A percentile compares a stretch with the other conserved stretches of the same genome.
Evolutionary conservation across 139 green algal species (phyloP).

Genomic region (Raphidocelis subcapitata): DNA sequence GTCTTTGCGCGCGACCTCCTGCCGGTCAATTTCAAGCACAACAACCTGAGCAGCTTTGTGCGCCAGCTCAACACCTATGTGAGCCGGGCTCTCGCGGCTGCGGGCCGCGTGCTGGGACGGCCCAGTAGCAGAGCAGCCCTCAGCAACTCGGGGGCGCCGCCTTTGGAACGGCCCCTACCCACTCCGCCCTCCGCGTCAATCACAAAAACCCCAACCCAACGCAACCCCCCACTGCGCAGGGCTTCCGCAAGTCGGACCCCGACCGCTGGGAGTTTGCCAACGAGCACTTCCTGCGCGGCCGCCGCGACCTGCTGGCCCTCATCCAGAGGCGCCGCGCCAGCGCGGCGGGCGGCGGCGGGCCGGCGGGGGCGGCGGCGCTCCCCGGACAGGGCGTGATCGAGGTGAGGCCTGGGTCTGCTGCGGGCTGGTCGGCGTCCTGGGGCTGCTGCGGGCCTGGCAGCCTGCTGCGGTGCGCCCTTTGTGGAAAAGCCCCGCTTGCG

Average conservation of each 20-base stretch:
- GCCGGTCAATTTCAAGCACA: conserved; percentile 96
- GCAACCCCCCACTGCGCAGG: conserved; percentile 40
- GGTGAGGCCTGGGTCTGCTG: conserved; percentile 15
- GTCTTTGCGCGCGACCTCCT: conserved; percentile 92
- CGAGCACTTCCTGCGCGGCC: conserved; percentile 81
- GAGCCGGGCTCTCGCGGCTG: conserved; percentile 12
- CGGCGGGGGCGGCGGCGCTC: conserved; percentile 8
- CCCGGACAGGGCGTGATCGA: conserved; percentile 32
- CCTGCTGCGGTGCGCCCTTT: too few species aligned
- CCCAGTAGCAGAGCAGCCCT: too few species aligned
- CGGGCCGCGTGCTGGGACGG: too few species aligned
- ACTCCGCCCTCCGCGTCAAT: too few species aligned
- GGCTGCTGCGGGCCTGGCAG: background rate
- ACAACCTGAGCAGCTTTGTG: conserved; percentile 96
- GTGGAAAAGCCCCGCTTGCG: too few species aligned
- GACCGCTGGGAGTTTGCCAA: conserved; percentile 99
- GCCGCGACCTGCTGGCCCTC: conserved; percentile 69
- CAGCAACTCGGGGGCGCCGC: too few species aligned
- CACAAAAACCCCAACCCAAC: too few species aligned
- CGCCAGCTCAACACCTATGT: conserved; percentile 98
- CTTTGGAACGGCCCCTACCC: too few species aligned
- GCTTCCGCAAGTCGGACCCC: conserved; percentile 95
- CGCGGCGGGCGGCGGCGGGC: background rate
- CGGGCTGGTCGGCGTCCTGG: background rate
- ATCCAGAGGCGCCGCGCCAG: conserved; percentile 72